A percentile compares a stretch with the other conserved stretches of the same genome.
Evolutionary conservation across 495 filamentous ascomycete genomes (phyloP).

Genomic region (Cenococcum geophilum): DNA sequence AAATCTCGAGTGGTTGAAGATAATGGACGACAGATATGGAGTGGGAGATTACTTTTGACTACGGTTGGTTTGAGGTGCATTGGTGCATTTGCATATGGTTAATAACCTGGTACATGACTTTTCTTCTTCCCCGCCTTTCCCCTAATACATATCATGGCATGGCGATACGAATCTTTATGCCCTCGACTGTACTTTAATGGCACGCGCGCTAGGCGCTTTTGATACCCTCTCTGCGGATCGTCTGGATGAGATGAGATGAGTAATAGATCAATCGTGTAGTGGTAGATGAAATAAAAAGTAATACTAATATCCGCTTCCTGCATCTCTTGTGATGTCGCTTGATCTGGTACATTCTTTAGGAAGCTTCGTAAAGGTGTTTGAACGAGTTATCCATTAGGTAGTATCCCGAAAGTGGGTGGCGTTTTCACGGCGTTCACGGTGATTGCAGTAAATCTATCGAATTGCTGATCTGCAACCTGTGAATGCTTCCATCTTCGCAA

Average conservation of each 20-base stretch:
- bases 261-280: too few species aligned
- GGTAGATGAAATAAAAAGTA: too few species aligned
- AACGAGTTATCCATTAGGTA: too few species aligned
- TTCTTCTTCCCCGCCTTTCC: slow-evolving; percentile 11
- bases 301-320: too few species aligned
- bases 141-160: not conserved
- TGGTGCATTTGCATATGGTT: slow-evolving; percentile 4
- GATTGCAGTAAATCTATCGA: too few species aligned
- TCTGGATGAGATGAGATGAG: not conserved
- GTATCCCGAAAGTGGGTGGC: too few species aligned
- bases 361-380: too few species aligned
- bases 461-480: too few species aligned
- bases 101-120: not conserved
- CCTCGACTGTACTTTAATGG: slow-evolving; percentile 8
- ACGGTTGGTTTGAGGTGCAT: not conserved
- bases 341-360: too few species aligned
- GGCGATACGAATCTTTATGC: slow-evolving; percentile 13
- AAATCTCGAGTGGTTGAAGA: not conserved
- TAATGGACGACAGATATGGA: slow-evolving; percentile 2
- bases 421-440: too few species aligned
- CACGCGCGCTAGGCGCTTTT: slow-evolving; percentile 23
- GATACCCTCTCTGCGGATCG: slow-evolving; percentile 25
- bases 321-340: too few species aligned
- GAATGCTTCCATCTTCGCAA: too few species aligned
- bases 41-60: not conserved